These are phyloP conservation scores for Trametes villosa DNA, from an alignment of 768 basidiomycete species.

Conservation along the genomic window DNA sequence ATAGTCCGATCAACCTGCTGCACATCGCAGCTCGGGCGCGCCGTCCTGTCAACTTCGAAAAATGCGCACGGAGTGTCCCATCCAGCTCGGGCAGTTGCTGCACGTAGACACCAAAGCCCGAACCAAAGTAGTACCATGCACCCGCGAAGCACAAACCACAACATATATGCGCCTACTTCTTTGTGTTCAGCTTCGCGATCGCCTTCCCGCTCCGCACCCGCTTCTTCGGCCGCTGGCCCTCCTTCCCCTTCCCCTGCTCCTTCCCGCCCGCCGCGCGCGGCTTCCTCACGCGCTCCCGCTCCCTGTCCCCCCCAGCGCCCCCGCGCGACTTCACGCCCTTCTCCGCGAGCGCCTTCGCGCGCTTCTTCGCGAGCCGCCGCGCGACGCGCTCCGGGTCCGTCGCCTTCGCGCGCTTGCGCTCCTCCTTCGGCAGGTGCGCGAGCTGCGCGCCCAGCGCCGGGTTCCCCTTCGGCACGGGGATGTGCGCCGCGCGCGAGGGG, in stretches of 20 bases:
- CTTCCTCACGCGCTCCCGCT: conserved; percentile 52
- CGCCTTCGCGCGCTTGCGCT: conserved; percentile 82
- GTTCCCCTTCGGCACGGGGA: conserved; percentile 73
- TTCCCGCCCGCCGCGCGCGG: conserved; percentile 28
- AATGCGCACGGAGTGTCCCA: too few species aligned
- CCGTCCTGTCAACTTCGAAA: too few species aligned
- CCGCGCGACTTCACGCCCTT: conserved; percentile 41
- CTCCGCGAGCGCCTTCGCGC: conserved; percentile 60
- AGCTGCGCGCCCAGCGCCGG: conserved; percentile 81
- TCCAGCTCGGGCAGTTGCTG: too few species aligned
- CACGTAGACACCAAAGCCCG: too few species aligned
- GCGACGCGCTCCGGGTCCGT: conserved; percentile 80
- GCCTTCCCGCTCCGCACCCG: conserved; percentile 60
- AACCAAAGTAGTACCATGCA: too few species aligned
- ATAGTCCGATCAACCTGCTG: too few species aligned
- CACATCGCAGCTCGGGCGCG: too few species aligned
- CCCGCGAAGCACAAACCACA: too few species aligned
- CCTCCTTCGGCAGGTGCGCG: conserved; percentile 78
- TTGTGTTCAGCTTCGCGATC: conserved; percentile 56
- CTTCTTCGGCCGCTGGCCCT: conserved; percentile 43
- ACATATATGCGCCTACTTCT: conserved; percentile 53
- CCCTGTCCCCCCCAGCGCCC: conserved; percentile 29
- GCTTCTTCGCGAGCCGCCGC: conserved; percentile 89
- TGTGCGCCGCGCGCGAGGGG: conserved; percentile 13
- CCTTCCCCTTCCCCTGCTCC: conserved; percentile 31